Evolutionary conservation across 2,329 filamentous ascomycete genomes (phyloP).

Genomic region (Myriosclerotinia scirpicola): DNA sequence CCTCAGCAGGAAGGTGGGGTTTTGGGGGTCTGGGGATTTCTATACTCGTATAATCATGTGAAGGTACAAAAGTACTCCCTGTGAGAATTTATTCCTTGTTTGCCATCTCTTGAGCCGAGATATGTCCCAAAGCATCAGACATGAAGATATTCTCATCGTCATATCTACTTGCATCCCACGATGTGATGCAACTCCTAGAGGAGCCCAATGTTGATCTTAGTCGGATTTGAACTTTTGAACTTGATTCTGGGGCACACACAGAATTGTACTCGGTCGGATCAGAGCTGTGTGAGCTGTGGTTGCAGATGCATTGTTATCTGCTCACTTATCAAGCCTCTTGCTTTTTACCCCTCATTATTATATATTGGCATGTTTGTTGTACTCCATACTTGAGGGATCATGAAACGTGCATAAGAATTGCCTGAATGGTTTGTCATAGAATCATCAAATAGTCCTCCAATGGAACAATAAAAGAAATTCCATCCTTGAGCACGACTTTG

Average conservation of each 20-base stretch:
- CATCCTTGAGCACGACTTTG: conserved; percentile 12
- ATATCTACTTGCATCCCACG: background rate
- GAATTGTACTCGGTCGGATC: background rate
- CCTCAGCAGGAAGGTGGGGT: conserved; percentile 2
- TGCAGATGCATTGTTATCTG: background rate
- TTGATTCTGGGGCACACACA: background rate
- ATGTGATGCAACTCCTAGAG: background rate
- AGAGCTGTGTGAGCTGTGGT: background rate
- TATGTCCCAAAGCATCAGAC: background rate
- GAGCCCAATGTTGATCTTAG: conserved; percentile 7
- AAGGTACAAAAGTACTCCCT: background rate
- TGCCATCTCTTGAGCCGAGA: conserved; percentile 10
- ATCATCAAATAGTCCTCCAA: conserved; percentile 1
- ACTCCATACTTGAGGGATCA: background rate
- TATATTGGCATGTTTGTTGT: background rate
- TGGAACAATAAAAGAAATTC: background rate
- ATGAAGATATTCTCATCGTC: conserved; percentile 19
- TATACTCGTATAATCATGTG: background rate
- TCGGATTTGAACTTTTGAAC: background rate
- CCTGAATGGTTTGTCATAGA: conserved; percentile 19
- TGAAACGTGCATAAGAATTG: conserved; percentile 10
- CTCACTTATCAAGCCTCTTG: conserved; percentile 1
- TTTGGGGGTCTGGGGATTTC: background rate
- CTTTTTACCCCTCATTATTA: conserved; percentile 1
- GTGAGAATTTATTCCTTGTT: conserved; percentile 1